These are phyloP conservation scores for Priceomyces medius DNA, from an alignment of 805 yeast species.

Conservation along the genomic window DNA sequence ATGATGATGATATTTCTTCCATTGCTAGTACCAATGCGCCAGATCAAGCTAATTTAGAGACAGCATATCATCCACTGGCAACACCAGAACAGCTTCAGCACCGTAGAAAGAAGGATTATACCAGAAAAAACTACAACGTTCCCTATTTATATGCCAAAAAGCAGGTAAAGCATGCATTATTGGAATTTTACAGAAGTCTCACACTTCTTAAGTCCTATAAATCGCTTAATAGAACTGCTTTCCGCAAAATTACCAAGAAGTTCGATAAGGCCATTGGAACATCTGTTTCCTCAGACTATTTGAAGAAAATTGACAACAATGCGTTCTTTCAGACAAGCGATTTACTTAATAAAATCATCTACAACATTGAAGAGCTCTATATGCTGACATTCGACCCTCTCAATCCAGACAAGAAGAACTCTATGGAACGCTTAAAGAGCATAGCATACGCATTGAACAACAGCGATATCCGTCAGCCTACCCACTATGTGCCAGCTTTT, in stretches of 20 bases:
- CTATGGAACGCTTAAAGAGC: conserved; percentile 63
- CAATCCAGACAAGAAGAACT: conserved; percentile 54
- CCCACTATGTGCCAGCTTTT: conserved; percentile 50
- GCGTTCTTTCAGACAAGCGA: conserved; percentile 64
- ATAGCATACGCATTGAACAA: conserved; percentile 40
- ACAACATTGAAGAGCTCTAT: conserved; percentile 65
- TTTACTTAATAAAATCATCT: conserved; percentile 60
- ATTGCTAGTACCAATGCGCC: conserved; percentile 10
- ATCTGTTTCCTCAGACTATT: conserved; percentile 44
- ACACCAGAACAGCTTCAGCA: conserved; percentile 20
- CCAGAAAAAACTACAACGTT: conserved; percentile 36
- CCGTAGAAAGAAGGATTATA: conserved; percentile 50
- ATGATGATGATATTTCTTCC: conserved; percentile 14
- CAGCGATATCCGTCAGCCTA: conserved; percentile 23
- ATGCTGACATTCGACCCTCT: conserved; percentile 61
- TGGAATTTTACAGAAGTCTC: conserved; percentile 72
- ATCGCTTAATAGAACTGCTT: conserved; percentile 79
- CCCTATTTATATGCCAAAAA: conserved; percentile 66
- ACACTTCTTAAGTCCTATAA: conserved; percentile 71
- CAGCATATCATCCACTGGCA: conserved; percentile 6
- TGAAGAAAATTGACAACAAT: conserved; percentile 52
- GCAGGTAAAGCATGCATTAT: conserved; percentile 64
- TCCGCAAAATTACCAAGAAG: conserved; percentile 85
- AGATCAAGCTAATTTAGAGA: conserved; percentile 6
- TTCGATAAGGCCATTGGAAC: conserved; percentile 72